Evolutionary conservation across 768 basidiomycete genomes (phyloP).

Genomic region (Candolleomyces aberdarensis): DNA sequence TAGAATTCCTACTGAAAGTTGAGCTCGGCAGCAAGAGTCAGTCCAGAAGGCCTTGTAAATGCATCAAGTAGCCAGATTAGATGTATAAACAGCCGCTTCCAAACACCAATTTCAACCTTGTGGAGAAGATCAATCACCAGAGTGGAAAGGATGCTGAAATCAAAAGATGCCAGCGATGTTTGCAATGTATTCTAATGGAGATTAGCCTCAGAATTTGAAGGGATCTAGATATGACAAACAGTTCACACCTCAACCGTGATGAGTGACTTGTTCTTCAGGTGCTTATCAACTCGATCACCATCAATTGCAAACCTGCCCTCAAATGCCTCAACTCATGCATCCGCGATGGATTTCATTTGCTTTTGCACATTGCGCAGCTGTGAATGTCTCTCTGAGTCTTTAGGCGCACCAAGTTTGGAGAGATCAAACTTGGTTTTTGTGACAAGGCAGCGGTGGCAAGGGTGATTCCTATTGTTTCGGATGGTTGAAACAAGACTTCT

Average conservation of each 20-base stretch:
- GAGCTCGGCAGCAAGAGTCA: constrained; percentile 6
- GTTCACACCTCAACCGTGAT: not conserved
- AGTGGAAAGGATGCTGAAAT: constrained; percentile 22
- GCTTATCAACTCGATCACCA: not conserved
- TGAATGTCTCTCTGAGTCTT: not conserved
- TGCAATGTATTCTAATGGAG: not conserved
- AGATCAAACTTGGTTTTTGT: constrained; percentile 19
- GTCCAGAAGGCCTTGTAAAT: constrained; percentile 9
- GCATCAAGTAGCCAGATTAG: not conserved
- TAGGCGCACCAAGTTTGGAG: constrained; percentile 18
- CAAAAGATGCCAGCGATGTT: not conserved
- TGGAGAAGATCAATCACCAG: constrained; percentile 32
- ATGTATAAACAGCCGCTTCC: constrained; percentile 24
- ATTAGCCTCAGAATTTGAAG: constrained; percentile 15
- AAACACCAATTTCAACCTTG: constrained; percentile 36
- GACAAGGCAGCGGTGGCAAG: constrained; percentile 33
- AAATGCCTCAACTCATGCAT: not conserved
- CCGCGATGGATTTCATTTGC: not conserved
- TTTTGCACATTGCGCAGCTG: not conserved
- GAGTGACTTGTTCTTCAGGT: not conserved
- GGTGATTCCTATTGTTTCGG: constrained; percentile 29
- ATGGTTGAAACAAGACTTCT: constrained; percentile 28
- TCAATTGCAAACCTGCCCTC: not conserved
- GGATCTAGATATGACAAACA: not conserved
- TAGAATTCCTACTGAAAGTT: constrained; percentile 17